phyloP scores from a whole-genome alignment of 2,329 filamentous ascomycete genomes.

The Harringtonia aguacate region DNA sequence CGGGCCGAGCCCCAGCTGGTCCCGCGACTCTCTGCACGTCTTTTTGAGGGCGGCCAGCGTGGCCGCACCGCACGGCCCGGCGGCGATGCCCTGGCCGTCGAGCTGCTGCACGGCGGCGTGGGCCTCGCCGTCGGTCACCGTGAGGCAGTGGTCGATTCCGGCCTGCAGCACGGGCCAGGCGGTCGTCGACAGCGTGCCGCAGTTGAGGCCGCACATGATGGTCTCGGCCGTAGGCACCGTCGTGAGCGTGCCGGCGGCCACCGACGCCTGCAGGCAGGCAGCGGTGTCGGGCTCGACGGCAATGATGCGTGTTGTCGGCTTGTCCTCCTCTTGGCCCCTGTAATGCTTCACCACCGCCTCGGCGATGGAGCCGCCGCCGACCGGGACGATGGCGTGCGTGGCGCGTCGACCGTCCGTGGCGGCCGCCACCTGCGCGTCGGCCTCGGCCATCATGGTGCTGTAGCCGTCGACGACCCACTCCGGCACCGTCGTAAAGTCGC shows the following conservation, averaged over 20 bases:
- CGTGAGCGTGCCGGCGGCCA: constrained; percentile 34
- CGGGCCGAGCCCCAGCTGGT: not conserved
- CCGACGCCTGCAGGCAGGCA: constrained; percentile 43
- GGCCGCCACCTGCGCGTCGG: constrained; percentile 41
- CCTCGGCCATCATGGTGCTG: constrained; percentile 58
- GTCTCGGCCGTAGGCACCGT: constrained; percentile 46
- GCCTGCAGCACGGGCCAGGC: constrained; percentile 51
- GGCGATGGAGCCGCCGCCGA: constrained; percentile 63
- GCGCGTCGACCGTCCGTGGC: not conserved
- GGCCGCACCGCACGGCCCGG: constrained; percentile 27
- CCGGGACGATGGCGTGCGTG: constrained; percentile 47
- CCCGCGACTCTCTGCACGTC: not conserved
- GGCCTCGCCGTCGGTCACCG: constrained; percentile 50
- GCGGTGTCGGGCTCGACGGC: constrained; percentile 61
- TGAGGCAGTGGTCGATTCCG: constrained; percentile 49
- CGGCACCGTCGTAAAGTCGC: constrained; percentile 22
- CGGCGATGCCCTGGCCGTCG: constrained; percentile 15
- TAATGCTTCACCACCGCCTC: constrained; percentile 58
- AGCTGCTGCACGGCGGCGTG: constrained; percentile 49
- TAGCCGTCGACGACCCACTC: constrained; percentile 73
- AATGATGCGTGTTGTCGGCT: constrained; percentile 31
- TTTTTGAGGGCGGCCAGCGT: constrained; percentile 36
- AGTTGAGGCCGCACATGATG: constrained; percentile 67
- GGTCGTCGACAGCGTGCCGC: constrained; percentile 54
- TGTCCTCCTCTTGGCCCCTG: constrained; percentile 28